Base-by-base conservation (phyloP, 2,329 filamentous ascomycete genomes). In the Cylindrodendrum hubeiense region DNA sequence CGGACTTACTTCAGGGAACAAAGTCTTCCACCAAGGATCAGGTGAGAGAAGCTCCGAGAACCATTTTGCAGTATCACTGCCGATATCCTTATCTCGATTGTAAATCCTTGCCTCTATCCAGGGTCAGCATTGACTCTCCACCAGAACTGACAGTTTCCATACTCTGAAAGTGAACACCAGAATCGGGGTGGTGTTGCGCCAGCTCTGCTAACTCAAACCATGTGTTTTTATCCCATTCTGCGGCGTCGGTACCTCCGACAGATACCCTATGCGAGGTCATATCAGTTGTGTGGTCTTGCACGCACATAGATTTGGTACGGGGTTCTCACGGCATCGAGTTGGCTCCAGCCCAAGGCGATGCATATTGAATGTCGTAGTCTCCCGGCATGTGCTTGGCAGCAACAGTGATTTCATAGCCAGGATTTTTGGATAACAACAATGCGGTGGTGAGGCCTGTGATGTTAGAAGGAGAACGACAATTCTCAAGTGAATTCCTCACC, bases 61-160 rank as follows among this genome's bases (percentile, higher is more conserved):
- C 63, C 63, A 65, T 21, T 55, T 57, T 22, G 63, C 63, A 5
- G 63, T 62, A 8, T 49, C 59, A 15, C 44, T 53, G 21, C 58
- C 63, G 15, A 53, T 34, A 28, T 66, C 63, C 53, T 66, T 66
- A 41, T 62, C 58, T 46, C 63, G 53, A 22, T 65, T 65, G 22
- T 24, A 39, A 21, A 65, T 47, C n/a, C 26, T 59, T 44, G 53
- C 30, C 49, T 59, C 63, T 63, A 37, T n/a, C 26, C 13, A 5
- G n/a, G n/a, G 43, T 61, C 28, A 61, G 43, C 22, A 41, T 19
- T 24, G 21, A 21, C 8, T n/a, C 44, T 3, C 19, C 5, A 13
- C 8, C 19, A 17, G n/a, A 15, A 5, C 26, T 19, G 33, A 28
- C 13, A 44, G n/a, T 4, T 9, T 39, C 8, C 28, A 30, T 13